A percentile compares a stretch with the other conserved stretches of the same genome.
Evolutionary conservation across 2,329 filamentous ascomycete species (phyloP).

Genomic region (Arthrobotrys sphaeroides): DNA sequence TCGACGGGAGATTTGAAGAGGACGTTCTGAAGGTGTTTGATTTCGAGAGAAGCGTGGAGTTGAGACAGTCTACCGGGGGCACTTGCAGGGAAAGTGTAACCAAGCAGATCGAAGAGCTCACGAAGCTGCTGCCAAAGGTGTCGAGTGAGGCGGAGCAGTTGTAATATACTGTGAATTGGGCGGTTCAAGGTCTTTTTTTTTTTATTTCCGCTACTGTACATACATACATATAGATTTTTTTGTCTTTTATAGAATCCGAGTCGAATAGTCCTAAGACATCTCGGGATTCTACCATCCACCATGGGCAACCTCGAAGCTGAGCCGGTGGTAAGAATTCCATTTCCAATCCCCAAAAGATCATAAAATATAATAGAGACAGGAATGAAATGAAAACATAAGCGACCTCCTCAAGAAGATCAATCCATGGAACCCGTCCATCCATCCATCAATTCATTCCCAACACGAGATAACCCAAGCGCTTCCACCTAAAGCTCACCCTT

Average conservation of each 20-base stretch:
- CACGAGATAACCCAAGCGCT: too few relatives aligned
- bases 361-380: not conserved
- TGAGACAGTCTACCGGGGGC: slow-evolving; percentile 78
- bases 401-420: not conserved
- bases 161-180: not conserved
- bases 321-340: not conserved
- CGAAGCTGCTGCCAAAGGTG: slow-evolving; percentile 55
- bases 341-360: not conserved
- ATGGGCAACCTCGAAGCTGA: not conserved
- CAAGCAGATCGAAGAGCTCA: slow-evolving; percentile 69
- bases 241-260: not conserved
- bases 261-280: not conserved
- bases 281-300: not conserved
- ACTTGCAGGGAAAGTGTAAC: slow-evolving; percentile 76
- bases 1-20: slow-evolving; percentile 75
- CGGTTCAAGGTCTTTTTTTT: not conserved
- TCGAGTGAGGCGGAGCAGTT: not conserved
- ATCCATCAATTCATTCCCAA: not conserved
- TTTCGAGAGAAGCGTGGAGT: slow-evolving; percentile 84
- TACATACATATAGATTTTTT: too few relatives aligned
- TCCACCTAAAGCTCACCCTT: slow-evolving; percentile 39
- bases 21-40: slow-evolving; percentile 78
- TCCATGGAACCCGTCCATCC: not conserved
- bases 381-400: not conserved
- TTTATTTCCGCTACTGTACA: not conserved